Conservation (phyloP, 2,329 filamentous ascomycete genomes). For the Aspergillus eucalypticola region DNA sequence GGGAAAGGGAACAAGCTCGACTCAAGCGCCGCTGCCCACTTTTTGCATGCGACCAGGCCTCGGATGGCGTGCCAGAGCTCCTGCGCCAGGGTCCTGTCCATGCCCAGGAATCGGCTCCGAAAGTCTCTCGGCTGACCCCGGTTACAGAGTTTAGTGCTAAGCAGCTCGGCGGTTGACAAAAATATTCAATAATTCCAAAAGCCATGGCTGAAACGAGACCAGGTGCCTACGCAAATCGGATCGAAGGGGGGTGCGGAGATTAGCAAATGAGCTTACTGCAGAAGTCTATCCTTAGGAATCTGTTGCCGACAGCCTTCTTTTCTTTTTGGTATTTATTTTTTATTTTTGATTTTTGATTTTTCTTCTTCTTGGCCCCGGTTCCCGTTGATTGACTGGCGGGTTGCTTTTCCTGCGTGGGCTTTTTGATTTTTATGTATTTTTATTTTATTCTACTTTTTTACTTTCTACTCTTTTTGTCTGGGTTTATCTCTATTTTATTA, state of each 20-base stretch:
- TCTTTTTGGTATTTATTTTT: too few relatives aligned
- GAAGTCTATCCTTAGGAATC: slow-evolving; percentile 28
- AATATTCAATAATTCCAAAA: slow-evolving; percentile 7
- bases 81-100: slow-evolving; percentile 28
- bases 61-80: slow-evolving; percentile 1
- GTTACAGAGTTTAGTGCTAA: slow-evolving; percentile 10
- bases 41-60: background rate
- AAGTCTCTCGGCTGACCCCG: slow-evolving; percentile 27
- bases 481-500: background rate
- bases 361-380: background rate
- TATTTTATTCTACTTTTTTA: background rate
- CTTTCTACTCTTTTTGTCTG: background rate
- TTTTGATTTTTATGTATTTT: background rate
- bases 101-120: slow-evolving; percentile 28
- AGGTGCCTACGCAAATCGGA: slow-evolving; percentile 20
- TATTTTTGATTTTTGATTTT: too few relatives aligned
- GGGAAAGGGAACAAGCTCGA: too few relatives aligned
- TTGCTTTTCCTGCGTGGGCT: background rate
- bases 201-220: slow-evolving; percentile 24
- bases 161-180: too few relatives aligned
- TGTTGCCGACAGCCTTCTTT: slow-evolving; percentile 22
- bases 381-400: background rate
- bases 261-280: slow-evolving; percentile 21
- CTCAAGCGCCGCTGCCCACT: too few relatives aligned
- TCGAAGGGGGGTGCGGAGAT: slow-evolving; percentile 15